A percentile compares a stretch with the other conserved stretches of the same genome.
phyloP scores from a whole-genome alignment of 1,284 basidiomycete species.

The Schizophyllum commune region DNA sequence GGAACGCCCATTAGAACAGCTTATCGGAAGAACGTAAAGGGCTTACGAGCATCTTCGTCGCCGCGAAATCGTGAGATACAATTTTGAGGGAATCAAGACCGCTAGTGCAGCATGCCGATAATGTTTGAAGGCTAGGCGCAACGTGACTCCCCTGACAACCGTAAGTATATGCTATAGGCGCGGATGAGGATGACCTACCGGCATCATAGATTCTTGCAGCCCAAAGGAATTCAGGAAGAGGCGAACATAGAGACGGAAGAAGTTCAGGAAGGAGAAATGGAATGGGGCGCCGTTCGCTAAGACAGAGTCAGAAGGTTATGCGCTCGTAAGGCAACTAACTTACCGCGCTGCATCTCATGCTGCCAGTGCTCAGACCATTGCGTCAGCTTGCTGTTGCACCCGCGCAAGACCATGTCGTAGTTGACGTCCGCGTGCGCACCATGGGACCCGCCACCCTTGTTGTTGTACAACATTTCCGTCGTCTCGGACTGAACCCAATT shows the following conservation, averaged over 20 bases:
- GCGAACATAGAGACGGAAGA: conserved; percentile 69
- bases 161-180: background rate
- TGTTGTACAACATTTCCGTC: conserved; percentile 62
- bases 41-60: conserved; percentile 66
- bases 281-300: conserved; percentile 61
- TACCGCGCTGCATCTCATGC: conserved; percentile 62
- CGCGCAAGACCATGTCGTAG: conserved; percentile 60
- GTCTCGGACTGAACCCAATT: conserved; percentile 52
- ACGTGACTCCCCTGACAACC: conserved; percentile 32
- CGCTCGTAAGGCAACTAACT: conserved; percentile 8
- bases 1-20: conserved; percentile 2
- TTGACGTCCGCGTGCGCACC: conserved; percentile 52
- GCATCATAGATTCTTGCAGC: conserved; percentile 51
- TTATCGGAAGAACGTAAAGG: background rate
- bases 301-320: conserved; percentile 9
- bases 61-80: conserved; percentile 62
- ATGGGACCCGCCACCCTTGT: conserved; percentile 28
- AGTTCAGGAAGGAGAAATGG: conserved; percentile 61
- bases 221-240: conserved; percentile 79
- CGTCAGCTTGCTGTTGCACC: conserved; percentile 62
- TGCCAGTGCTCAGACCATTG: conserved; percentile 66
- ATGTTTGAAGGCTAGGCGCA: conserved; percentile 55
- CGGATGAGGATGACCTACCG: conserved; percentile 30
- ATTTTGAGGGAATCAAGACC: conserved; percentile 63
- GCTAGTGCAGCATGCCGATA: conserved; percentile 65